A percentile compares a stretch with the other conserved stretches of the same genome.
These are phyloP conservation scores for Leucocoprinus leucothites DNA, from an alignment of 768 basidiomycete genomes.

Conservation along the genomic window DNA sequence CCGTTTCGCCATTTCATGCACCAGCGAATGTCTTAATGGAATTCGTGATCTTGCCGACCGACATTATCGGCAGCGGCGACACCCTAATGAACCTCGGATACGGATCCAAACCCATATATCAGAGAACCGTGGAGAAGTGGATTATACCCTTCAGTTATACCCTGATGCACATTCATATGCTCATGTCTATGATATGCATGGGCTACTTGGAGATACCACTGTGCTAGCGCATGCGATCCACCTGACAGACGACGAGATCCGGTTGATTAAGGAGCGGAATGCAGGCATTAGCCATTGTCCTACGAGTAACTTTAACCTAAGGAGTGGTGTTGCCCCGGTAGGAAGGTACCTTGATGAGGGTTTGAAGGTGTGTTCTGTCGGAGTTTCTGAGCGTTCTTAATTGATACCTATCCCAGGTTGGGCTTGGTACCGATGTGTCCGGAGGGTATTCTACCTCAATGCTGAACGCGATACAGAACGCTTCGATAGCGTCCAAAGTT, in stretches of 20 bases:
- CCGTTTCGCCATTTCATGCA: slow-evolving; percentile 93
- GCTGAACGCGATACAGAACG: slow-evolving; percentile 68
- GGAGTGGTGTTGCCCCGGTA: slow-evolving; percentile 80
- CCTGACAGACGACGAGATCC: slow-evolving; percentile 69
- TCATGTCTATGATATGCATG: slow-evolving; percentile 75
- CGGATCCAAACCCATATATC: slow-evolving; percentile 91
- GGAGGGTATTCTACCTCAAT: slow-evolving; percentile 87
- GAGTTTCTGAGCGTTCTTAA: background rate
- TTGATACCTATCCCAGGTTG: slow-evolving; percentile 52
- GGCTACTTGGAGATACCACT: slow-evolving; percentile 75
- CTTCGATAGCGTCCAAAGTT: slow-evolving; percentile 80
- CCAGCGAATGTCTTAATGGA: slow-evolving; percentile 57
- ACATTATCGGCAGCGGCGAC: background rate
- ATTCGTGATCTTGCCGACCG: slow-evolving; percentile 57
- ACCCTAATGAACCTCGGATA: slow-evolving; percentile 49
- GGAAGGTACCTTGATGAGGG: slow-evolving; percentile 78
- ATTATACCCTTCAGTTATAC: slow-evolving; percentile 63
- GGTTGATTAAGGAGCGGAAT: slow-evolving; percentile 57
- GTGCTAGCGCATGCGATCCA: slow-evolving; percentile 88
- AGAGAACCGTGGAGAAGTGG: slow-evolving; percentile 77
- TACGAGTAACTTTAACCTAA: slow-evolving; percentile 88
- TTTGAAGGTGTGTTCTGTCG: slow-evolving; percentile 61
- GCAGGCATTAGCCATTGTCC: slow-evolving; percentile 93
- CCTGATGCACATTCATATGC: slow-evolving; percentile 67
- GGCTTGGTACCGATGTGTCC: slow-evolving; percentile 91